Evolutionary conservation across 495 filamentous ascomycete genomes (phyloP).

Genomic region (Cryomyces antarcticus): DNA sequence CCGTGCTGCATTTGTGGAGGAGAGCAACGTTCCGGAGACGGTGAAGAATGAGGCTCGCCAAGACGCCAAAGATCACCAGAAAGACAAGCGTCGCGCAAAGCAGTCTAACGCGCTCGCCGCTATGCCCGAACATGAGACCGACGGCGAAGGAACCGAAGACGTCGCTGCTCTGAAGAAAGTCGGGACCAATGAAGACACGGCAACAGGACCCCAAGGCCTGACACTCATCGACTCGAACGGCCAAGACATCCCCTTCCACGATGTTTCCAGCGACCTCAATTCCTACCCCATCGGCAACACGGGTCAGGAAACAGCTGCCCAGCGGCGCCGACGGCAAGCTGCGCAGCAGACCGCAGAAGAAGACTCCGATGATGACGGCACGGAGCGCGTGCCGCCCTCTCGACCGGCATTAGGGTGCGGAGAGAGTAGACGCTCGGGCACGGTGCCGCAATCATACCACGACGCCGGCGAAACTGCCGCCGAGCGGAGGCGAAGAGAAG

Average conservation of each 20-base stretch:
- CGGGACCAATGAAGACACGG: slow-evolving; percentile 7
- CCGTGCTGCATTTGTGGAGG: slow-evolving; percentile 47
- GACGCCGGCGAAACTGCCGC: slow-evolving; percentile 58
- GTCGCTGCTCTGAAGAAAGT: slow-evolving; percentile 5
- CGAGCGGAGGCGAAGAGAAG: slow-evolving; percentile 62
- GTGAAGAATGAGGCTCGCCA: slow-evolving; percentile 37
- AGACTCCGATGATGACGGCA: slow-evolving; percentile 39
- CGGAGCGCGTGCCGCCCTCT: slow-evolving; percentile 26
- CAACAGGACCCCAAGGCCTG: slow-evolving; percentile 8
- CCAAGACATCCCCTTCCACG: slow-evolving; percentile 15
- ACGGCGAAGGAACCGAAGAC: not conserved
- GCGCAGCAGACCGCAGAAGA: slow-evolving; percentile 22
- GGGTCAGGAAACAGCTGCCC: slow-evolving; percentile 5
- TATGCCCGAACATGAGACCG: not conserved
- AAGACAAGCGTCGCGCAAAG: slow-evolving; percentile 7
- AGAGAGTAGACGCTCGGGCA: too few relatives aligned
- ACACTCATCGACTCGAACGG: slow-evolving; percentile 14
- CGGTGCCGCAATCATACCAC: slow-evolving; percentile 3
- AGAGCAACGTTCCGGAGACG: slow-evolving; percentile 38
- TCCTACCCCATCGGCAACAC: slow-evolving; percentile 1
- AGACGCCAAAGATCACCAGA: slow-evolving; percentile 27
- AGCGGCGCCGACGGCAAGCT: slow-evolving; percentile 12
- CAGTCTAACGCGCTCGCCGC: slow-evolving; percentile 2
- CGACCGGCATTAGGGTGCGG: too few relatives aligned
- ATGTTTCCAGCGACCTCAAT: slow-evolving; percentile 12